Conservation (phyloP, 805 yeast genomes). For the Teunomyces panamensis region DNA sequence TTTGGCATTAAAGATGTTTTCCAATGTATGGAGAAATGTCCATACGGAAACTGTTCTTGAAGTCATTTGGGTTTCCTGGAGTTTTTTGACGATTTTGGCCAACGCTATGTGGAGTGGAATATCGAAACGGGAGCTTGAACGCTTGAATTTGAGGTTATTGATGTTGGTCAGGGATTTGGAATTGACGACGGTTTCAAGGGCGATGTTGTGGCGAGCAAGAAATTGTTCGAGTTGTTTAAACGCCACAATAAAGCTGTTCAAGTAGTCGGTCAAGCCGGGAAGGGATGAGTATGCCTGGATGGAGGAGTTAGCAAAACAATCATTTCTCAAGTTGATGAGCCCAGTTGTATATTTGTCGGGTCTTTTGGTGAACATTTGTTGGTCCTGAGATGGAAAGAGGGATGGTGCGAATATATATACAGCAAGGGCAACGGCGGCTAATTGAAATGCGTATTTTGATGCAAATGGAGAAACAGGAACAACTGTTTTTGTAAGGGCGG, state of each 20-base stretch:
- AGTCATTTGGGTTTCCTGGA: conserved; percentile 60
- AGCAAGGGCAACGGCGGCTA: conserved; percentile 4
- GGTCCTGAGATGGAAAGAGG: background rate
- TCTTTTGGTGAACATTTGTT: conserved; percentile 46
- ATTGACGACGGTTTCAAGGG: conserved; percentile 12
- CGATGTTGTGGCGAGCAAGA: conserved; percentile 15
- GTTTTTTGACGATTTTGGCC: conserved; percentile 47
- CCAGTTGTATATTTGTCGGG: conserved; percentile 81
- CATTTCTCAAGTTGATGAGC: conserved; percentile 74
- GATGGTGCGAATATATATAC: conserved; percentile 14
- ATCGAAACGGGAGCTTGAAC: conserved; percentile 21
- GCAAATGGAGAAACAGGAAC: background rate
- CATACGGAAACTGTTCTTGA: conserved; percentile 66
- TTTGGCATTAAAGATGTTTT: conserved; percentile 65
- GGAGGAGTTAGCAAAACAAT: conserved; percentile 90
- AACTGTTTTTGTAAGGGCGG: background rate
- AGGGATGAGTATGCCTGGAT: conserved; percentile 73
- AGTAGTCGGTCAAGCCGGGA: conserved; percentile 56
- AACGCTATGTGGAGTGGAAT: conserved; percentile 58
- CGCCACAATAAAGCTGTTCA: conserved; percentile 40
- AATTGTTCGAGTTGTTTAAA: conserved; percentile 22
- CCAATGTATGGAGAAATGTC: conserved; percentile 74
- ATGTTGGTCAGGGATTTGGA: background rate
- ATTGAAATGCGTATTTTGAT: background rate
- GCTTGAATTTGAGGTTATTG: conserved; percentile 12